Evolutionary conservation across 768 basidiomycete species (phyloP), one percentile per base, ranked within the genome.

Genomic region (Amylocystis lapponica): DNA sequence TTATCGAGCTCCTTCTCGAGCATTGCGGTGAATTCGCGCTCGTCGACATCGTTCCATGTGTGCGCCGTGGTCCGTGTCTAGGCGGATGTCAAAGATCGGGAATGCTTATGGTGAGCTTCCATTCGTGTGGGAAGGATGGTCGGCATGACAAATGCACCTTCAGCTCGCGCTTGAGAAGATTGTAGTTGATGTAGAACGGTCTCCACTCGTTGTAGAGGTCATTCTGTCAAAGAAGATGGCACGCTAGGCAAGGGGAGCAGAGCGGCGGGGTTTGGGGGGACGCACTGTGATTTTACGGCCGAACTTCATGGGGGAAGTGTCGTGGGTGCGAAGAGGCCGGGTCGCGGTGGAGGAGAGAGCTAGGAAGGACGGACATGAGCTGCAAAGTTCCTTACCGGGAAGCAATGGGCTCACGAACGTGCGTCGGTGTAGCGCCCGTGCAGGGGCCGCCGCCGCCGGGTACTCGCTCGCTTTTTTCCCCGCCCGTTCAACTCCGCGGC

Each of bases 171-270:
- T 97, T 97, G 33, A 97, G 72, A 7, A 73, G 70, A 55, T 86
- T 88, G 56, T 98, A 97, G 66, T 93, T 79, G 45, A 97, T 75
- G 59, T 97, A 97, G 56, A 83, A 86, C 2, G 84, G 84, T 16
- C 81, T 75, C 93, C 93, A 96, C 73, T 91, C 93, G 51, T 74
- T 76, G 65, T 94, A 96, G 31, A 91, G 73, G 55, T 86, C 85
- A 37, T 78, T 79, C 89, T 93, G 58, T 29, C 14, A n/a, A n/a
- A n/a, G n/a, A n/a, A n/a, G n/a, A 20, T 16, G 4, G 33, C n/a
- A 14, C 17, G 31, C 22, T 39, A 12, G 38, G 36, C 17, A 35
- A 46, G 53, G 35, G 43, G 21, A 27, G 45, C 37, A 34, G 25
- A 19, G 22, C 37, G 27, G 32, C 39, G 37, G 27, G 16, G 33